Conservation (phyloP, 192 early-diverging fungal species). For the Kappamyces sp. region DNA sequence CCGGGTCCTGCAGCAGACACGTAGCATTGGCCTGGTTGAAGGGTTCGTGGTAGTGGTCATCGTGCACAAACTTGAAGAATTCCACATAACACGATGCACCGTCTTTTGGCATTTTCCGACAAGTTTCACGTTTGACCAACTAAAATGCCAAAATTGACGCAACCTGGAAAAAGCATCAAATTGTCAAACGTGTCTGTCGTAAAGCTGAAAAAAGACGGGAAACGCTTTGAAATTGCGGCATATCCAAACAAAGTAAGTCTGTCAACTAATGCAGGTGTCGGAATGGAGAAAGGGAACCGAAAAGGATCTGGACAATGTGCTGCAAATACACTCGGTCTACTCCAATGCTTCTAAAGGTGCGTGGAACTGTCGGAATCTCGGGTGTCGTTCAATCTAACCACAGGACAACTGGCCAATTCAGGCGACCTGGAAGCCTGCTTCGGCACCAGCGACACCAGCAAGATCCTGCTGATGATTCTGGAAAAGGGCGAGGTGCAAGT, state of each 20-base stretch:
- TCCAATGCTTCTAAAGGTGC: conserved; percentile 82
- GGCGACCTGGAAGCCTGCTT: conserved; percentile 86
- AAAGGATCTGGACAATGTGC: conserved; percentile 92
- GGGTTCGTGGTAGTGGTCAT: no score
- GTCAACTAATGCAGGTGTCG: conserved; percentile 92
- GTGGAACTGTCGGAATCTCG: no score
- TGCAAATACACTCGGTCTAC: conserved; percentile 90
- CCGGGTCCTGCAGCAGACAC: no score
- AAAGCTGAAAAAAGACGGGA: conserved; percentile 91
- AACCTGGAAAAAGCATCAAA: conserved; percentile 11
- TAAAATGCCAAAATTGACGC: background rate
- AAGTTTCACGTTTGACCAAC: no score
- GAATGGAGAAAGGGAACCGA: conserved; percentile 93
- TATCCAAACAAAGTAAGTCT: conserved; percentile 52
- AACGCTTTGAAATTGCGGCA: conserved; percentile 89
- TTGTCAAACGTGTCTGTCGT: conserved; percentile 96
- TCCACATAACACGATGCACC: no score
- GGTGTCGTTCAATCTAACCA: no score
- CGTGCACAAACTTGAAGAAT: no score
- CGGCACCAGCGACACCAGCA: conserved; percentile 74
- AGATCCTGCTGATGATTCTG: conserved; percentile 78
- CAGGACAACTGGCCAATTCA: conserved; percentile 81
- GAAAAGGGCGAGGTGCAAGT: conserved; percentile 96
- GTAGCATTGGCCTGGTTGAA: no score
- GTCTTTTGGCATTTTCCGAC: no score